A percentile compares a stretch with the other conserved stretches of the same genome.
Evolutionary conservation across 805 yeast genomes (phyloP).

Genomic region (Teunomyces funiuensis): DNA sequence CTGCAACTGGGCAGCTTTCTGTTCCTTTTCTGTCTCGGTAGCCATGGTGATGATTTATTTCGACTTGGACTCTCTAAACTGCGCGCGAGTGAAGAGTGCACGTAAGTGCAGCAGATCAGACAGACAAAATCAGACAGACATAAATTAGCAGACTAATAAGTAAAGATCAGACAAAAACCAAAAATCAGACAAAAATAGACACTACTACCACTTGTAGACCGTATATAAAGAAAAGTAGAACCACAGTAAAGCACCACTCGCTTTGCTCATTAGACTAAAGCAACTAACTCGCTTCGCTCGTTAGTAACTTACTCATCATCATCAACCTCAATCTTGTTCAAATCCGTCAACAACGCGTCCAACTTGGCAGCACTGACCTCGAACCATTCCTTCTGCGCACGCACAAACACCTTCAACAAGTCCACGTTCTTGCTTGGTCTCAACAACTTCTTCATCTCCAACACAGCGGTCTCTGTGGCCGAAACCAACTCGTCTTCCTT

Average conservation of each 20-base stretch:
- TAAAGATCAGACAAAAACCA: too few relatives aligned
- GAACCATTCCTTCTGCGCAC: slow-evolving; percentile 66
- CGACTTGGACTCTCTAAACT: too few relatives aligned
- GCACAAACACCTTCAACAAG: slow-evolving; percentile 63
- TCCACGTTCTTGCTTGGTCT: slow-evolving; percentile 64
- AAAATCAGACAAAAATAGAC: too few relatives aligned
- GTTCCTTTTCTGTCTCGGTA: slow-evolving; percentile 14
- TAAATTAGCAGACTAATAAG: too few relatives aligned
- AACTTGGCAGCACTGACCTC: slow-evolving; percentile 37
- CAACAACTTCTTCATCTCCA: slow-evolving; percentile 70
- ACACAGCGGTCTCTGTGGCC: slow-evolving; percentile 77
- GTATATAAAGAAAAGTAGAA: too few relatives aligned
- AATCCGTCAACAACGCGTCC: slow-evolving; percentile 25
- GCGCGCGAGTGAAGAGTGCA: too few relatives aligned
- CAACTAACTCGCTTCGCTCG: too few relatives aligned
- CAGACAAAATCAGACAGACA: background rate
- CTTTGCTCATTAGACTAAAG: too few relatives aligned
- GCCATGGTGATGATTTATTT: slow-evolving; percentile 3
- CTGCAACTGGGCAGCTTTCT: slow-evolving; percentile 42
- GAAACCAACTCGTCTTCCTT: slow-evolving; percentile 78
- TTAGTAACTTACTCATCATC: slow-evolving; percentile 26
- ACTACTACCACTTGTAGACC: too few relatives aligned
- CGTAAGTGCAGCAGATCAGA: too few relatives aligned
- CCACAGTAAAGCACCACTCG: too few relatives aligned
- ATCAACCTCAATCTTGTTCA: slow-evolving; percentile 35